phyloP scores from a whole-genome alignment of 345 rosid species.

The Alliaria petiolata region DNA sequence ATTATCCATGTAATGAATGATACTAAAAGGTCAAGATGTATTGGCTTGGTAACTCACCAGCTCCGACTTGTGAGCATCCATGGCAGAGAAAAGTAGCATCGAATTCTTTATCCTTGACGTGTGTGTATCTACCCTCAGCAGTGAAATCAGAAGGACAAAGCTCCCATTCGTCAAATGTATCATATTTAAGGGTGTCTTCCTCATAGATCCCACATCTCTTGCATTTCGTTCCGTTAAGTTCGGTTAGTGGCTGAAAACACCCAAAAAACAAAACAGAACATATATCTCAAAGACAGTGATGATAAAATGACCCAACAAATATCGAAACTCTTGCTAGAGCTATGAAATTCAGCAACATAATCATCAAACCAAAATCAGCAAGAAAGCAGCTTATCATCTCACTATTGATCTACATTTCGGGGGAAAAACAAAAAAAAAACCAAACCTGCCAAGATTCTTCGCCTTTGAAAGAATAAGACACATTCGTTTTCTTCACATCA shows the following conservation, averaged over 20 bases:
- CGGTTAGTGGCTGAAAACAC: constrained; percentile 63
- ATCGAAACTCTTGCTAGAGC: background rate
- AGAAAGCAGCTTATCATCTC: background rate
- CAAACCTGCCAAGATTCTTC: constrained; percentile 83
- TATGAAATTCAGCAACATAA: background rate
- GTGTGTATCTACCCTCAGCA: constrained; percentile 50
- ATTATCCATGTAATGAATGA: no score
- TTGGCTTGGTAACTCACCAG: no score
- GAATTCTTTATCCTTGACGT: constrained; percentile 48
- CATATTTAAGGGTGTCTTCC: constrained; percentile 45
- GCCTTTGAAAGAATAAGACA: constrained; percentile 49
- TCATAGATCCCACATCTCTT: constrained; percentile 95
- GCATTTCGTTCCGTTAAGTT: constrained; percentile 61
- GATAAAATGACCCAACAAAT: background rate
- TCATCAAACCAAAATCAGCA: background rate
- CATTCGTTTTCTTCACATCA: constrained; percentile 44
- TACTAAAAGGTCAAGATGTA: no score
- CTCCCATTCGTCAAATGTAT: constrained; percentile 86
- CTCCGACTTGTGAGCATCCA: constrained; percentile 40
- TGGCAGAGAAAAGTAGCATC: constrained; percentile 66
- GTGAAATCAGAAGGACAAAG: constrained; percentile 77
- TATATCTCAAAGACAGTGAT: background rate
- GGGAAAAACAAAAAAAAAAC: background rate
- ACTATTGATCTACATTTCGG: background rate
- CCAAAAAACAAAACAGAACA: constrained; percentile 1